Percentiles rank a stretch among this genome's conserved stretches.
Evolutionary conservation across 2,329 filamentous ascomycete genomes (phyloP).

Genomic region (Ascochyta fabae): DNA sequence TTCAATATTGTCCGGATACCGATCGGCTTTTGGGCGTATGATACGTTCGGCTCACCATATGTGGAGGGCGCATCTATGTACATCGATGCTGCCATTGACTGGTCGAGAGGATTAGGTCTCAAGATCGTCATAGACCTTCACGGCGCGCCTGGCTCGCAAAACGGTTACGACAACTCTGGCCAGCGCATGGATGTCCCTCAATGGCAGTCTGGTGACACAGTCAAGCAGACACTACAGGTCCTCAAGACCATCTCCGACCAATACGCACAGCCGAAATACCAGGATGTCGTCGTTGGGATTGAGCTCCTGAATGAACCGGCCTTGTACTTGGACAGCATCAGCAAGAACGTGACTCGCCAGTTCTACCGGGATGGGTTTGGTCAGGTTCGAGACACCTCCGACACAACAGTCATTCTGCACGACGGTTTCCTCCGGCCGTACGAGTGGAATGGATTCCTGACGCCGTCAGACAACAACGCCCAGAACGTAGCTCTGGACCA

Average conservation of each 20-base stretch:
- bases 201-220: constrained; percentile 57
- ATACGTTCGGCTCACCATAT: constrained; percentile 59
- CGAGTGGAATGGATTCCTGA: constrained; percentile 68
- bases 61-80: constrained; percentile 60
- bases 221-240: constrained; percentile 60
- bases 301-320: constrained; percentile 64
- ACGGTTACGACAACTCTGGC: constrained; percentile 69
- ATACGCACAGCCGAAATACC: constrained; percentile 60
- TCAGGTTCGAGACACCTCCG: constrained; percentile 52
- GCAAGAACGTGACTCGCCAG: constrained; percentile 55
- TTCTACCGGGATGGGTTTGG: constrained; percentile 64
- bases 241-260: constrained; percentile 64
- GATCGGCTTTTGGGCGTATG: constrained; percentile 66
- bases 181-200: constrained; percentile 52
- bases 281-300: constrained; percentile 66
- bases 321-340: constrained; percentile 53
- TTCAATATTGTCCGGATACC: constrained; percentile 67
- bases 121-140: constrained; percentile 68
- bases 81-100: constrained; percentile 63
- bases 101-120: constrained; percentile 59
- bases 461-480: constrained; percentile 56
- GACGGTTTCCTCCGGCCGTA: constrained; percentile 62
- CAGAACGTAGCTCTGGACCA: constrained; percentile 68
- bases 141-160: constrained; percentile 63
- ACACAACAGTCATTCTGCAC: constrained; percentile 63